These are phyloP conservation scores for Martiniozyma asiatica DNA, from an alignment of 1,139 yeast genomes.

Conservation along the genomic window DNA sequence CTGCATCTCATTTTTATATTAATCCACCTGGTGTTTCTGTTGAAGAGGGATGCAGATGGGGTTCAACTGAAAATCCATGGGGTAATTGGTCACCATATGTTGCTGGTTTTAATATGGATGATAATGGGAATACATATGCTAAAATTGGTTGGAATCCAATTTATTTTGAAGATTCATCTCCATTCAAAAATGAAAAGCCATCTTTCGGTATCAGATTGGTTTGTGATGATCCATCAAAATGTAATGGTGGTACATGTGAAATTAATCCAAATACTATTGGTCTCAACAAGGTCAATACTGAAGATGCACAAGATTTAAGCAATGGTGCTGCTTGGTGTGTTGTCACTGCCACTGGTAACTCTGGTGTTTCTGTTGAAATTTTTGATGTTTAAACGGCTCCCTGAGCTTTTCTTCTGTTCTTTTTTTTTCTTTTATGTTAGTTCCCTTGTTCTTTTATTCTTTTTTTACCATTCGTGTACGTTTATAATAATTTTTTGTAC, in stretches of 20 bases:
- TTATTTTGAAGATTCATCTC: conserved; percentile 45
- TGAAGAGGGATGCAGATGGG: conserved; percentile 79
- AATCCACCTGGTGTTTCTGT: conserved; percentile 78
- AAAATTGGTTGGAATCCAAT: conserved; percentile 90
- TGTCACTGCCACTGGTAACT: conserved; percentile 57
- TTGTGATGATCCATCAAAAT: conserved; percentile 55
- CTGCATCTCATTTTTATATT: conserved; percentile 81
- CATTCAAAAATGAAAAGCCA: conserved; percentile 46
- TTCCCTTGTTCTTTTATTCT: no score
- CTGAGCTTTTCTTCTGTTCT: no score
- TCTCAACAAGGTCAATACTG: conserved; percentile 38
- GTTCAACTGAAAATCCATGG: conserved; percentile 46
- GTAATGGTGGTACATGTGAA: conserved; percentile 68
- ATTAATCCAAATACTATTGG: conserved; percentile 60
- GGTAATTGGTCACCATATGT: conserved; percentile 95
- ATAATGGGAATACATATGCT: conserved; percentile 54
- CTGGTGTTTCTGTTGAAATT: conserved; percentile 63
- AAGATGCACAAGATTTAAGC: conserved; percentile 30
- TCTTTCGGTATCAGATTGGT: conserved; percentile 59
- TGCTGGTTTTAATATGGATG: conserved; percentile 78
- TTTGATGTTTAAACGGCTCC: conserved; percentile 31
- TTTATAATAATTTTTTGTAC: no score
- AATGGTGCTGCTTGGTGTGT: conserved; percentile 74
- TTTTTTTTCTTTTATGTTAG: no score
- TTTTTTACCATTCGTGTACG: no score